A percentile compares a stretch with the other conserved stretches of the same genome.
phyloP scores from a whole-genome alignment of 192 early-diverging fungal species.

The Backusella tuberculispora region DNA sequence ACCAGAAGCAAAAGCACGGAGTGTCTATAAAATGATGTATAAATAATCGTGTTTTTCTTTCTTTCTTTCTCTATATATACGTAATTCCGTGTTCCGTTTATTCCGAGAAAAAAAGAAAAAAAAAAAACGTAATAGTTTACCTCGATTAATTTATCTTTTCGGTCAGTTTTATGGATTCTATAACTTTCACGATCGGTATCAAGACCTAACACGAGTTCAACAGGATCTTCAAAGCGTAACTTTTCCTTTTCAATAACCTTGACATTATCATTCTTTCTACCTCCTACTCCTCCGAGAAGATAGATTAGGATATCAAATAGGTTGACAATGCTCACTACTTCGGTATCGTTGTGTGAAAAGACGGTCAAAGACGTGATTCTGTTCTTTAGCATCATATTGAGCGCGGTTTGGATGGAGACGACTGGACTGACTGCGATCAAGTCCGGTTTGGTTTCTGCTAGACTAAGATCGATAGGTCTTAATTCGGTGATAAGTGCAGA shows the following conservation, averaged over 20 bases:
- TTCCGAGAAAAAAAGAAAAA: not conserved
- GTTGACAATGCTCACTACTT: conserved; percentile 56
- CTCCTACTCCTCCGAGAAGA: conserved; percentile 26
- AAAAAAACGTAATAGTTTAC: conserved; percentile 14
- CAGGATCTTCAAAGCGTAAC: conserved; percentile 30
- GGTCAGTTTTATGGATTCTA: conserved; percentile 39
- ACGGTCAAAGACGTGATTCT: conserved; percentile 60
- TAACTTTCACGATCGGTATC: conserved; percentile 51
- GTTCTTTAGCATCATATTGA: conserved; percentile 49
- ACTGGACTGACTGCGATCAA: conserved; percentile 52
- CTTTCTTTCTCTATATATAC: not conserved
- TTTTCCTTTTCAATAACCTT: conserved; percentile 38
- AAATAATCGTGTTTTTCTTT: not conserved
- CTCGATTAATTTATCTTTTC: conserved; percentile 34
- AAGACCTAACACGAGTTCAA: conserved; percentile 50
- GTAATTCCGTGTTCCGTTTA: not conserved
- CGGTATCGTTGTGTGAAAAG: conserved; percentile 51
- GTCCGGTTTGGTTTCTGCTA: conserved; percentile 23
- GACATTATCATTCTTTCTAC: not conserved
- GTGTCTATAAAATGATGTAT: conserved; percentile 30
- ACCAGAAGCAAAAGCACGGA: conserved; percentile 57
- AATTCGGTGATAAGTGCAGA: conserved; percentile 20
- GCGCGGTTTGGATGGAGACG: conserved; percentile 52
- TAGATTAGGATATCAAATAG: conserved; percentile 58
- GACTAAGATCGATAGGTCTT: conserved; percentile 30